Base-by-base conservation (phyloP, 2,329 filamentous ascomycete genomes). In the Trichoderma breve region DNA sequence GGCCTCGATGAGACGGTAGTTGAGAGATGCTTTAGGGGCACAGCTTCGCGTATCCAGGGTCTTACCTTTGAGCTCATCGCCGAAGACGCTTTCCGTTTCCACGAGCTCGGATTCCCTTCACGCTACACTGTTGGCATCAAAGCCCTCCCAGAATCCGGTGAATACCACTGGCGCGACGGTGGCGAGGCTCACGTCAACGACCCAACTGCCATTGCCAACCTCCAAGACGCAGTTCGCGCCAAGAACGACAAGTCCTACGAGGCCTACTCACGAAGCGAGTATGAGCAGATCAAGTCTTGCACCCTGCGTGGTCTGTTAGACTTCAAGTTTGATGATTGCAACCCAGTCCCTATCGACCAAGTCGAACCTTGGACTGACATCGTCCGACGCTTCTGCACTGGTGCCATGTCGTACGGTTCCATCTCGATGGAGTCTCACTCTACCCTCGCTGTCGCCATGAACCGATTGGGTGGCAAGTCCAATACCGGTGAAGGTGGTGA, bases 221-320 rank as follows among this genome's bases (percentile, higher is more conserved):
- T 98, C 73, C 95, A 98, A 82, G 95, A 98, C 82, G 95, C 95
- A 14, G 95, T 98, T 18, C 92, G 95, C 72, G 95, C 92, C 74
- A 98, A 98, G 90, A 98, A 98, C 79, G 95, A 98, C 86, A 97
- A 97, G 85, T 98, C 95, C 0, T 98, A 98, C 82, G 95, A 98
- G 83, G 95, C 95, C 1, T 98, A 98, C 84, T 97, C 95, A 1
- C 89, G 92, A 74, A 92, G 94, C 3, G 94, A 96, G 81, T 97
- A 97, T 79, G 95, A 98, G 85, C 93, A 96, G 79, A 97, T 98
- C 86, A 98, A 97, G 86, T 90, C 94, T 78, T 98, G 95, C 83
- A 98, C 95, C 1, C 90, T 98, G 8, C 93, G 95, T 80, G 95
- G 95, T 79, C 89, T 98, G 80, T 89, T 98, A 55, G 95, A 98